Base-by-base conservation (phyloP, 2,329 filamentous ascomycete species). In the Hypocreales sp. region DNA sequence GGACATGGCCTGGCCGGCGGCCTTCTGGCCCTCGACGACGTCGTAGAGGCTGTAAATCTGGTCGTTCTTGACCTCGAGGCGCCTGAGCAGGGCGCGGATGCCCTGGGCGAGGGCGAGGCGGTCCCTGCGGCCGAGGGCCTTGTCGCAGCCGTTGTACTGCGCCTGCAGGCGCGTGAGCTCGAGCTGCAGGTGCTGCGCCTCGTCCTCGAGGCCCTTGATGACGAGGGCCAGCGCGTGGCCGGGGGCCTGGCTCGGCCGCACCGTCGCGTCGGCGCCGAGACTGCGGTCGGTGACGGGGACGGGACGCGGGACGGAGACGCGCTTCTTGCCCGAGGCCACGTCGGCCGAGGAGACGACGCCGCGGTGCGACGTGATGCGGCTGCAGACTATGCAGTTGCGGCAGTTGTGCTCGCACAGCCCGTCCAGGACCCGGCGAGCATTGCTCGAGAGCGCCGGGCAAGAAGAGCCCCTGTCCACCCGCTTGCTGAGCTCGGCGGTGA, bases 1-100 rank as follows among this genome's bases (percentile, higher is more conserved):
- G 1, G 58, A 67, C 63, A 79, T 74, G 36, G 65, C 60, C 41
- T 71, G 66, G 0, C 72, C 72, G 3, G 64, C 62, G 19, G 61
- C 60, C 54, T 79, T 81, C 47, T 86, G 79, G 5, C 77, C 80
- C 50, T 87, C 81, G 1, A 90, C 60, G 1, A 90, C 81, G 47
- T 92, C 83, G 40, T 86, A 81, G 10, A 92, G 60, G 22, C 71
- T 67, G 52, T 92, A 92, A 22, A 92, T 74, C 48, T 86, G 79
- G 34, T 80, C 76, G 15, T 73, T 72, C 51, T 86, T 83, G 42
- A 67, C 63, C 41, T 84, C 77, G 15, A 83, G 67, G 28, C 67
- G 63, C 34, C 63, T 62, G 22, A 78, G 56, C 13, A 83, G 44
- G 14, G 56, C 57, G 34, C 72, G 62, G 20, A 87, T 75, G 30